Conservation (phyloP, 2,329 filamentous ascomycete species). For the Penicillium psychrosexuale region DNA sequence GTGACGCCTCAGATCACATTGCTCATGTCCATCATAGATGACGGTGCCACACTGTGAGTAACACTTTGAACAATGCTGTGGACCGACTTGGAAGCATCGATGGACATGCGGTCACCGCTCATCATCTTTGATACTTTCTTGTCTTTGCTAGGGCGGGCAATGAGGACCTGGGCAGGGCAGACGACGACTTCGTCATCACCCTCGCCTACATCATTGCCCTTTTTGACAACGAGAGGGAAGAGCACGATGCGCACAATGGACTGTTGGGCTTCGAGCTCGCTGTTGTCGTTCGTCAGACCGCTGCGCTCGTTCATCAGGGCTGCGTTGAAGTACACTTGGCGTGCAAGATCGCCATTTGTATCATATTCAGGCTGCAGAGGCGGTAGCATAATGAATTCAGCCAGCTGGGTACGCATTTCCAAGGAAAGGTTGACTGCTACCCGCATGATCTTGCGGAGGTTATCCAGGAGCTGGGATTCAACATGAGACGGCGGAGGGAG, state of each 20-base stretch:
- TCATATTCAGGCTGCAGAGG: conserved; percentile 94
- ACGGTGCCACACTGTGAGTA: conserved; percentile 42
- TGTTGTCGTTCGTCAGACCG: conserved; percentile 66
- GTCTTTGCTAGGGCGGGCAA: conserved; percentile 56
- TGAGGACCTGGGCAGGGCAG: conserved; percentile 87
- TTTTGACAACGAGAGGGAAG: conserved; percentile 95
- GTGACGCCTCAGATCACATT: conserved; percentile 47
- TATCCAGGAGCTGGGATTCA: conserved; percentile 75
- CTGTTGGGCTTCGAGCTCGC: conserved; percentile 71
- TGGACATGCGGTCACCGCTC: conserved; percentile 45
- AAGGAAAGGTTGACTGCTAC: conserved; percentile 87
- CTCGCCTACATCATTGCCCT: conserved; percentile 80
- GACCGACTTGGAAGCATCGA: conserved; percentile 39
- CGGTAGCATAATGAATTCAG: conserved; percentile 98
- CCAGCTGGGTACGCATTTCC: conserved; percentile 94
- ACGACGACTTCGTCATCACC: conserved; percentile 95
- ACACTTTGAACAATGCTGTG: conserved; percentile 45
- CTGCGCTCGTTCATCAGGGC: conserved; percentile 92
- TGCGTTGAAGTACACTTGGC: conserved; percentile 88
- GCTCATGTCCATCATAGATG: conserved; percentile 44
- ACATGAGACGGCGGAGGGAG: conserved; percentile 81
- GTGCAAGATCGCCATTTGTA: conserved; percentile 80
- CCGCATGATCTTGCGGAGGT: conserved; percentile 80
- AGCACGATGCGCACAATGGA: conserved; percentile 86
- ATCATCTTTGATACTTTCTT: conserved; percentile 38